Base-by-base conservation (phyloP, 257 asterid genomes). In the Nicotiana knightiana region DNA sequence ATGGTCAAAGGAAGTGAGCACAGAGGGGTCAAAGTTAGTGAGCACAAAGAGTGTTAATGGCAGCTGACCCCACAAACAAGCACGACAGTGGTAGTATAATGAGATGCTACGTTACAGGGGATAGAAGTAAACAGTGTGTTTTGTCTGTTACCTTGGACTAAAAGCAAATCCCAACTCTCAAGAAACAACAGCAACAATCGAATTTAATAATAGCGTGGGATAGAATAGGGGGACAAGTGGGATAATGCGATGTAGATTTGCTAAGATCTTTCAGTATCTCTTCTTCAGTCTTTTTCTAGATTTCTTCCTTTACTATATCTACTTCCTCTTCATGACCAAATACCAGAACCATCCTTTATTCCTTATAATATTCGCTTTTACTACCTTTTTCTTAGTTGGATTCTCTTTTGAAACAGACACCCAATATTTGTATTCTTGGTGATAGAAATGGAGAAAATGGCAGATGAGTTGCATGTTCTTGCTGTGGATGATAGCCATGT, bases 401-500 rank as follows among this genome's bases (percentile, higher is more conserved):
- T 15, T 28, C 59, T 9, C 9, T 67, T 46, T n/a, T 54, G 73
- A 51, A 53, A 53, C 7, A 12, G 26, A 30, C 58, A 18, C 21
- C 39, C 61, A 5, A 5, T 26, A 61, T 37, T 76, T n/a, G 43
- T 28, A 16, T 2, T 32, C 6, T 12, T 28, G 32, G 32, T 30
- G 59, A 82, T 83, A 68, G 76, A 62, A 32, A 82, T 82, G 67
- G 78, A 63, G 53, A 83, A 88, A 73, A 78, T 85, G 86, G 88
- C 43, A 54, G 86, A 86, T 39, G 93, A 93, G 54, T 84, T 92
- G 51, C 98, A 93, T 88, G 98, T 93, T 80, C 97, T 93, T 58
- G 98, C 97, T 51, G 98, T 93, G 1, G 98, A 93, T 85, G 98
- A 93, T 68, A 92, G 98, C 26, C 82, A 87, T 28, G 93, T 92